These are phyloP conservation scores for Cladosporium sp. DNA, from an alignment of 2,329 filamentous ascomycete genomes.

Conservation along the genomic window DNA sequence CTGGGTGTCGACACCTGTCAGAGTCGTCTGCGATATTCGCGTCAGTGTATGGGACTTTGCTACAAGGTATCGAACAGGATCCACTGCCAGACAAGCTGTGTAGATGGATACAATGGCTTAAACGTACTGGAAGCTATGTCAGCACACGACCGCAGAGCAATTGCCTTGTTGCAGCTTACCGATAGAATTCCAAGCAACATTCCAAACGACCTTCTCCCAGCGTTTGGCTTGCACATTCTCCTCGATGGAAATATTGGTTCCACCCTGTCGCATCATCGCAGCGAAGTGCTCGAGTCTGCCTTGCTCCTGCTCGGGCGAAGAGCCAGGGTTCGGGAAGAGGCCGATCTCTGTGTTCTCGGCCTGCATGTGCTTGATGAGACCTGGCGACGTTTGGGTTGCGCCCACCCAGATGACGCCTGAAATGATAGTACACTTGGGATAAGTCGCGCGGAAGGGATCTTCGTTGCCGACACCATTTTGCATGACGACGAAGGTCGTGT, in stretches of 20 bases:
- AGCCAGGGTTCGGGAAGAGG: slow-evolving; percentile 47
- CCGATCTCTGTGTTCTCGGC: slow-evolving; percentile 60
- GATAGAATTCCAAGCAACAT: slow-evolving; percentile 63
- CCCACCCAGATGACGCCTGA: slow-evolving; percentile 60
- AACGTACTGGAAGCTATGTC: background rate
- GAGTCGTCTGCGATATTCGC: slow-evolving; percentile 36
- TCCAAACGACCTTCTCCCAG: slow-evolving; percentile 64
- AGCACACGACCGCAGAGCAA: background rate
- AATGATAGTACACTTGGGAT: slow-evolving; percentile 56
- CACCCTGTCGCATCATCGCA: slow-evolving; percentile 45
- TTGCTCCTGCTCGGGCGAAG: slow-evolving; percentile 39
- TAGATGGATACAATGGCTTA: background rate
- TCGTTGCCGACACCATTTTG: slow-evolving; percentile 67
- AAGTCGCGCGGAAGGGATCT: slow-evolving; percentile 53
- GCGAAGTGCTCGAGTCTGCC: slow-evolving; percentile 46
- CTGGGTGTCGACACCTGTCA: slow-evolving; percentile 47
- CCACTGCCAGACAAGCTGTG: background rate
- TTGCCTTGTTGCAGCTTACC: background rate
- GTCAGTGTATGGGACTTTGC: background rate
- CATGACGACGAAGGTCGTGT: slow-evolving; percentile 61
- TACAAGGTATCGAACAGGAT: background rate
- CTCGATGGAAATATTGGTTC: slow-evolving; percentile 52
- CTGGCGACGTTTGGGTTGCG: slow-evolving; percentile 53
- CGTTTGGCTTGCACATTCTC: slow-evolving; percentile 59
- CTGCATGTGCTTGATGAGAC: slow-evolving; percentile 53